Conservation (phyloP, 768 basidiomycete genomes). For the Hirschioporus abietinus region DNA sequence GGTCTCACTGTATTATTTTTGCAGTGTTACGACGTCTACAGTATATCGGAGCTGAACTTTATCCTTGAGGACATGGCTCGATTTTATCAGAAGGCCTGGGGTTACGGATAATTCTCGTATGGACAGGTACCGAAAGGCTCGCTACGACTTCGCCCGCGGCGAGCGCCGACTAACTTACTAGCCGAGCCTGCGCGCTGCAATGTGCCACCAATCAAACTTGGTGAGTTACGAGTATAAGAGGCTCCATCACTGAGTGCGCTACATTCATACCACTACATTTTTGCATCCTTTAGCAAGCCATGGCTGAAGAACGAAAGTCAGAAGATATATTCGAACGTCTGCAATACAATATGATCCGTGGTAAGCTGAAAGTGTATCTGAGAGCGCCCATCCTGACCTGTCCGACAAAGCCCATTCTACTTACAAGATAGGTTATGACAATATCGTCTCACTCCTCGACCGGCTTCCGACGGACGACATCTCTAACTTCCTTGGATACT, state of each 20-base stretch:
- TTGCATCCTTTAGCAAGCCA: not conserved
- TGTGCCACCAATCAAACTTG: too few species aligned
- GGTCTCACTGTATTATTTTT: too few species aligned
- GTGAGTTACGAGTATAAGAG: too few species aligned
- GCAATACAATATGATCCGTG: constrained; percentile 19
- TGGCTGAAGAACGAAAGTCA: not conserved
- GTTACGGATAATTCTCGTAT: too few species aligned
- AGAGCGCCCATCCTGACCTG: not conserved
- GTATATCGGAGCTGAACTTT: too few species aligned
- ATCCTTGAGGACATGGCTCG: too few species aligned
- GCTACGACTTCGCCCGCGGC: too few species aligned
- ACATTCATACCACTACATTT: not conserved
- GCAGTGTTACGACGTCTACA: too few species aligned
- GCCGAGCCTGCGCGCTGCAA: too few species aligned
- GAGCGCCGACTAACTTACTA: too few species aligned
- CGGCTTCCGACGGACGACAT: constrained; percentile 31
- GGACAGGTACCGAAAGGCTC: too few species aligned
- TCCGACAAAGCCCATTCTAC: constrained; percentile 26
- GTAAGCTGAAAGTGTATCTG: constrained; percentile 1
- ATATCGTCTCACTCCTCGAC: constrained; percentile 29
- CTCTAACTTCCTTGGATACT: constrained; percentile 35
- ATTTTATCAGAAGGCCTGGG: too few species aligned
- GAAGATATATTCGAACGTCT: constrained; percentile 9
- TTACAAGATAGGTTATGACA: constrained; percentile 33
- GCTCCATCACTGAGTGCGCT: not conserved